phyloP scores from a whole-genome alignment of 441 rosid genomes.

The Rhodomyrtus psidioides region DNA sequence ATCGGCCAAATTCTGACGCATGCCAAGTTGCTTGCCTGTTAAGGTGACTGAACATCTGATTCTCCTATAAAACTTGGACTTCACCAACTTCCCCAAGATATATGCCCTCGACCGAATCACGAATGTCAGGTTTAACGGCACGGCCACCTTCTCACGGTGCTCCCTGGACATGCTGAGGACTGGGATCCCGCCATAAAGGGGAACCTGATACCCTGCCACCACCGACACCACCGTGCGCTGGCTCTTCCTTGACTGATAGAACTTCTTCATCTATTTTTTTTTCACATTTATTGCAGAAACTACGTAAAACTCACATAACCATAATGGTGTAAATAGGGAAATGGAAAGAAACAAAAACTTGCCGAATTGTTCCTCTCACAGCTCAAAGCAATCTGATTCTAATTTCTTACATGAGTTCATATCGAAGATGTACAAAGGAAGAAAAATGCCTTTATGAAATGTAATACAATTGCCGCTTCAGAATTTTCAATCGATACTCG shows the following conservation, averaged over 20 bases:
- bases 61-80: constrained; percentile 44
- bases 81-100: constrained; percentile 62
- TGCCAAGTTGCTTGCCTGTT: constrained; percentile 45
- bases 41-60: constrained; percentile 56
- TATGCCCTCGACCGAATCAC: constrained; percentile 64
- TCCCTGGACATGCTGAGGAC: constrained; percentile 23
- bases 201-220: constrained; percentile 66
- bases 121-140: constrained; percentile 74
- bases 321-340: neutral
- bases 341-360: neutral
- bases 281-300: neutral
- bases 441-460: neutral
- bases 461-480: neutral
- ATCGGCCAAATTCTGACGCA: constrained; percentile 35
- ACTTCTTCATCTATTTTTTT: constrained; percentile 61
- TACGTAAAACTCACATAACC: neutral
- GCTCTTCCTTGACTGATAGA: constrained; percentile 52
- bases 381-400: neutral
- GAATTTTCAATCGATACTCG: neutral
- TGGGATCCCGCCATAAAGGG: constrained; percentile 69
- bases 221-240: constrained; percentile 28
- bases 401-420: neutral
- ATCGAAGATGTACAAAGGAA: neutral
- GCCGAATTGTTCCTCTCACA: neutral
- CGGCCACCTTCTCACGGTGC: constrained; percentile 25